These are phyloP conservation scores for Penicillium angulare DNA, from an alignment of 495 filamentous ascomycete species.

Conservation along the genomic window DNA sequence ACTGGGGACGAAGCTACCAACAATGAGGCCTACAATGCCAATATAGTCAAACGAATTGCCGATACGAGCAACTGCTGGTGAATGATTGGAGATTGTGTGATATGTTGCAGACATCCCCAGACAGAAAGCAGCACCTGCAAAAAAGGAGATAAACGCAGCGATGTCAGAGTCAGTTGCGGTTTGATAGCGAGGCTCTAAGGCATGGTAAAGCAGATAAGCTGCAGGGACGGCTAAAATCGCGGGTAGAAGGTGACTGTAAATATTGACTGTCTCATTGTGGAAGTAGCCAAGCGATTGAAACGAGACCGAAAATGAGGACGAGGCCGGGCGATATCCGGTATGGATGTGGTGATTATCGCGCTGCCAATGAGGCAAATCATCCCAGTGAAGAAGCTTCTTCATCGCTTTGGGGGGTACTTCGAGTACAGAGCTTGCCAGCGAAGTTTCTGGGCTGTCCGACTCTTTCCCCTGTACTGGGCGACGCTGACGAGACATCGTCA, in stretches of 20 bases:
- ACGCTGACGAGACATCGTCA: conserved; percentile 41
- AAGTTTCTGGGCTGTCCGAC: background rate
- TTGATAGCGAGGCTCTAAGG: conserved; percentile 63
- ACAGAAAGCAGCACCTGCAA: conserved; percentile 70
- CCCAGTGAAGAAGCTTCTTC: conserved; percentile 53
- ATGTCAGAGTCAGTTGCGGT: conserved; percentile 64
- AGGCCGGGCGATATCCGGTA: conserved; percentile 68
- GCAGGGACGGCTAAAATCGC: conserved; percentile 39
- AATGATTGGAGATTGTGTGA: conserved; percentile 70
- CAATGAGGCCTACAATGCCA: conserved; percentile 85
- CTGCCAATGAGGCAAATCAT: conserved; percentile 67
- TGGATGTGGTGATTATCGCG: conserved; percentile 77
- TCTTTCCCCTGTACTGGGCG: conserved; percentile 29
- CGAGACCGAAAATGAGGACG: conserved; percentile 60
- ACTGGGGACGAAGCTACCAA: conserved; percentile 82
- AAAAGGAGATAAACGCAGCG: conserved; percentile 73
- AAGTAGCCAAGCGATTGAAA: conserved; percentile 66
- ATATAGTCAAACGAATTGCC: conserved; percentile 84
- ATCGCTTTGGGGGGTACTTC: conserved; percentile 25
- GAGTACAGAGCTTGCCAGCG: background rate
- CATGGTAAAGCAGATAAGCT: conserved; percentile 42
- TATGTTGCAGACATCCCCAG: conserved; percentile 84
- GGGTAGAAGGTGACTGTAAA: conserved; percentile 78
- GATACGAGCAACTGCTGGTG: conserved; percentile 53
- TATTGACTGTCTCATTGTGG: conserved; percentile 97